Conservation (phyloP, 2,329 filamentous ascomycete species). For the Thelonectria olida region DNA sequence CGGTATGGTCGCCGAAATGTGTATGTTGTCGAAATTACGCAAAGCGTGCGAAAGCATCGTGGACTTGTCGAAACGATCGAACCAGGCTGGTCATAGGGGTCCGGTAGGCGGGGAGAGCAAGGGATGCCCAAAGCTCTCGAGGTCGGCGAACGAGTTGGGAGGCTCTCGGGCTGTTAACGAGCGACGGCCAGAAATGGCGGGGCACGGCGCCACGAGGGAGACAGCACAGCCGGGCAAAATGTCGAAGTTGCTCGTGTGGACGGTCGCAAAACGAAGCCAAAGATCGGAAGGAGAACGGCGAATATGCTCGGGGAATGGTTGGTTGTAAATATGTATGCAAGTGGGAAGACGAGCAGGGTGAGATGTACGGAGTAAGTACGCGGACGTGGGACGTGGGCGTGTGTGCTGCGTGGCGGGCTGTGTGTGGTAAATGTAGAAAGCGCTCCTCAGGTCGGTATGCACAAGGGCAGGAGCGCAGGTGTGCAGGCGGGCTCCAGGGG, state of each 20-base stretch:
- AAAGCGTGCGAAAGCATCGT: slow-evolving; percentile 43
- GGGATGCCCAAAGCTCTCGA: slow-evolving; percentile 35
- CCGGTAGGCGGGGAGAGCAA: slow-evolving; percentile 28
- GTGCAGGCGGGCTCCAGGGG: slow-evolving; percentile 32
- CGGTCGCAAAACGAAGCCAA: slow-evolving; percentile 14
- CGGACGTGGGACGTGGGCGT: slow-evolving; percentile 28
- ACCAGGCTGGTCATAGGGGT: slow-evolving; percentile 38
- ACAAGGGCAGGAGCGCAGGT: slow-evolving; percentile 27
- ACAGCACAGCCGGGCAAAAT: slow-evolving; percentile 14
- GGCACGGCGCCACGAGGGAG: slow-evolving; percentile 27
- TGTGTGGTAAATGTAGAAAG: slow-evolving; percentile 41
- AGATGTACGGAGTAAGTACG: slow-evolving; percentile 34
- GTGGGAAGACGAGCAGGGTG: slow-evolving; percentile 21
- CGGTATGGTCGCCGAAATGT: slow-evolving; percentile 35
- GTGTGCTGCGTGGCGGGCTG: slow-evolving; percentile 40
- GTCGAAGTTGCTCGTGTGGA: slow-evolving; percentile 28
- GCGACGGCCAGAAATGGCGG: slow-evolving; percentile 18
- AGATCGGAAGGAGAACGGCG: slow-evolving; percentile 19
- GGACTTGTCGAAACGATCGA: slow-evolving; percentile 35
- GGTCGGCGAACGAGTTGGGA: slow-evolving; percentile 12
- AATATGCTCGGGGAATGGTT: slow-evolving; percentile 30
- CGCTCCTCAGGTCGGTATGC: slow-evolving; percentile 31
- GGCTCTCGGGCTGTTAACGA: slow-evolving; percentile 23
- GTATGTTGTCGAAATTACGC: slow-evolving; percentile 36
- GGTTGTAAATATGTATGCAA: slow-evolving; percentile 31